phyloP scores from a whole-genome alignment of 1,284 basidiomycete species.

The Boletellus deceptivus region DNA sequence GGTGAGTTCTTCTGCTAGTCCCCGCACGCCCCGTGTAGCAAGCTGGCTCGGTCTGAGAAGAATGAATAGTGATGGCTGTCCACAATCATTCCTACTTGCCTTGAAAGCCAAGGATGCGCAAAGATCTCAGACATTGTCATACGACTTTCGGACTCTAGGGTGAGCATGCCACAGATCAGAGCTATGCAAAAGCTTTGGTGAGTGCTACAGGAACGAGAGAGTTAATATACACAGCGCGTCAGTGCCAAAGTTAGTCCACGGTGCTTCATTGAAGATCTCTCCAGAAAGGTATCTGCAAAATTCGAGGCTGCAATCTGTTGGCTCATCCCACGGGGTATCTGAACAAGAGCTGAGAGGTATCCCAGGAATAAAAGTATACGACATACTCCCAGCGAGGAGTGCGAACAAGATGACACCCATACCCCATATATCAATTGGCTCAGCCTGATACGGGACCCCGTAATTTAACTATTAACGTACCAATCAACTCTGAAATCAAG shows the following conservation, averaged over 20 bases:
- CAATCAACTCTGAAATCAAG: not conserved
- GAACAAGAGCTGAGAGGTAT: constrained; percentile 2
- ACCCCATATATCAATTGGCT: constrained; percentile 95
- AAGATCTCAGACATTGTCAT: constrained; percentile 71
- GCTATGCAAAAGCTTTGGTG: constrained; percentile 41
- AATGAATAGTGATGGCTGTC: not conserved
- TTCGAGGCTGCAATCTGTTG: constrained; percentile 77
- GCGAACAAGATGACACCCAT: constrained; percentile 96
- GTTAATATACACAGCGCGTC: constrained; percentile 58
- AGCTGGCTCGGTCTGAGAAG: constrained; percentile 69
- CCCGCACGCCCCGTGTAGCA: constrained; percentile 47
- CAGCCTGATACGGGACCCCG: constrained; percentile 75
- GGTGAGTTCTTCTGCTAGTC: constrained; percentile 68
- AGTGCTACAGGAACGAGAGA: not conserved
- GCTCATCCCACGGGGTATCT: constrained; percentile 99
- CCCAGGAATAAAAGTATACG: not conserved
- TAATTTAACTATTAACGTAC: constrained; percentile 44
- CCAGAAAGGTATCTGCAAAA: constrained; percentile 77
- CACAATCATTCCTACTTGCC: constrained; percentile 42
- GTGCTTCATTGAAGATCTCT: constrained; percentile 71
- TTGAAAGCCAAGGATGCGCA: constrained; percentile 77
- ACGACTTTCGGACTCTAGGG: constrained; percentile 68
- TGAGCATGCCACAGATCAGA: constrained; percentile 71
- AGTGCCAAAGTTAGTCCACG: constrained; percentile 75
- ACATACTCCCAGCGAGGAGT: constrained; percentile 81